phyloP scores from a whole-genome alignment of 192 early-diverging fungal species.

The Lunasporangiospora selenospora region DNA sequence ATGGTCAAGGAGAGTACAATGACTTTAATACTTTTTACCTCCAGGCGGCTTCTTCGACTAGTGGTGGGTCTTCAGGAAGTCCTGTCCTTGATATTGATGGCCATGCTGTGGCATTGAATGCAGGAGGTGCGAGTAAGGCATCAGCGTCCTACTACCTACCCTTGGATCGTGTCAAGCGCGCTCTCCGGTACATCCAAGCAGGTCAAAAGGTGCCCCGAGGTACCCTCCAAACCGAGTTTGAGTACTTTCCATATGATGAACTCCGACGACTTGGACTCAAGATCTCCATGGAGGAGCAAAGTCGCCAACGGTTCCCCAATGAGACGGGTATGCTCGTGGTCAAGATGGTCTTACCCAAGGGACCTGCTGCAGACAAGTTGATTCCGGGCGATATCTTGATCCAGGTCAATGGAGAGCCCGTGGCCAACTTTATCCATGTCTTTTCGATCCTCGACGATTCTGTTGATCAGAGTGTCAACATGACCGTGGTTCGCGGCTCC shows the following conservation, averaged over 20 bases:
- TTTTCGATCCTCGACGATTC: constrained; percentile 68
- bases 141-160: constrained; percentile 80
- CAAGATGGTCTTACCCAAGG: constrained; percentile 67
- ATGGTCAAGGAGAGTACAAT: constrained; percentile 72
- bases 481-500: constrained; percentile 68
- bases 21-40: constrained; percentile 88
- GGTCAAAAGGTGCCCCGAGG: constrained; percentile 72
- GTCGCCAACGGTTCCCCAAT: constrained; percentile 66
- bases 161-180: constrained; percentile 74
- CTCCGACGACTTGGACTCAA: constrained; percentile 74
- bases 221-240: constrained; percentile 76
- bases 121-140: constrained; percentile 72
- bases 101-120: constrained; percentile 77
- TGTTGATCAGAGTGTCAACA: constrained; percentile 54
- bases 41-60: constrained; percentile 75
- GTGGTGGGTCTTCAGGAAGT: constrained; percentile 79
- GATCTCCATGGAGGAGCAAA: constrained; percentile 65
- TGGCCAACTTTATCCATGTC: constrained; percentile 76
- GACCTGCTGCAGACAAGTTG: constrained; percentile 66
- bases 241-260: constrained; percentile 75
- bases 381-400: constrained; percentile 80
- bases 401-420: constrained; percentile 63
- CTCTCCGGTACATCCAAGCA: constrained; percentile 62
- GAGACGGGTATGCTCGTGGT: constrained; percentile 77
- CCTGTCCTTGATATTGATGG: constrained; percentile 83